Percentiles rank a stretch among this genome's conserved stretches.
phyloP scores from a whole-genome alignment of 1,284 basidiomycete species.

The Trametes polyzona region DNA sequence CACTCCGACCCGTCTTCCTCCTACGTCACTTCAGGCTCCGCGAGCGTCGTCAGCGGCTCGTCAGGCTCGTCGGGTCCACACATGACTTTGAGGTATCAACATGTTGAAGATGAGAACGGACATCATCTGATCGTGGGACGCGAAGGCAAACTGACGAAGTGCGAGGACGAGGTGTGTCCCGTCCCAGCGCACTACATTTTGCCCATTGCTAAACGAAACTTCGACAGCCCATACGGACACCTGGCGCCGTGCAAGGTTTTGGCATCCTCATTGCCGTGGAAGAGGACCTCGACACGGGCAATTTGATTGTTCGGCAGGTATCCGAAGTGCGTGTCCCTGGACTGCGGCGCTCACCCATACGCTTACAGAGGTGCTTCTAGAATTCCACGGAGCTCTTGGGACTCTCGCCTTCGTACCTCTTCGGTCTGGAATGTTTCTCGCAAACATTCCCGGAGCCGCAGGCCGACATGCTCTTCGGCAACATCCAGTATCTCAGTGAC shows the following conservation, averaged over 20 bases:
- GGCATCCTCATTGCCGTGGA: conserved; percentile 83
- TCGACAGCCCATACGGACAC: conserved; percentile 77
- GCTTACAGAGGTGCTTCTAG: conserved; percentile 37
- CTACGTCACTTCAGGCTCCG: conserved; percentile 3
- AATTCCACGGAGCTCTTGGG: conserved; percentile 75
- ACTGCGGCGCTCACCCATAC: neutral
- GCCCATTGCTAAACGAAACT: neutral
- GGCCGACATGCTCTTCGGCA: conserved; percentile 78
- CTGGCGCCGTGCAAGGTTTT: conserved; percentile 86
- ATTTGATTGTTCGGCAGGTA: conserved; percentile 75
- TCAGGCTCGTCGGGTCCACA: conserved; percentile 28
- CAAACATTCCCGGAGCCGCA: conserved; percentile 74
- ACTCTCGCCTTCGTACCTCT: conserved; percentile 77
- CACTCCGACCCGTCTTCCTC: conserved; percentile 13
- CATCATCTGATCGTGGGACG: conserved; percentile 77
- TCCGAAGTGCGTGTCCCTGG: conserved; percentile 66
- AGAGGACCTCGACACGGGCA: conserved; percentile 62
- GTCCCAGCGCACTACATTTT: neutral
- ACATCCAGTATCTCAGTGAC: conserved; percentile 70
- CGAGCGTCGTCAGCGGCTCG: conserved; percentile 14
- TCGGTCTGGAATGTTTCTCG: conserved; percentile 78
- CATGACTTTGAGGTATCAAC: conserved; percentile 70
- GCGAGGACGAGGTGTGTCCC: conserved; percentile 92
- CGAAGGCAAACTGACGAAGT: conserved; percentile 69
- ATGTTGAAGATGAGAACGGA: conserved; percentile 70